Evolutionary conservation across 345 rosid species (phyloP).

Genomic region (Hibiscus syriacus): DNA sequence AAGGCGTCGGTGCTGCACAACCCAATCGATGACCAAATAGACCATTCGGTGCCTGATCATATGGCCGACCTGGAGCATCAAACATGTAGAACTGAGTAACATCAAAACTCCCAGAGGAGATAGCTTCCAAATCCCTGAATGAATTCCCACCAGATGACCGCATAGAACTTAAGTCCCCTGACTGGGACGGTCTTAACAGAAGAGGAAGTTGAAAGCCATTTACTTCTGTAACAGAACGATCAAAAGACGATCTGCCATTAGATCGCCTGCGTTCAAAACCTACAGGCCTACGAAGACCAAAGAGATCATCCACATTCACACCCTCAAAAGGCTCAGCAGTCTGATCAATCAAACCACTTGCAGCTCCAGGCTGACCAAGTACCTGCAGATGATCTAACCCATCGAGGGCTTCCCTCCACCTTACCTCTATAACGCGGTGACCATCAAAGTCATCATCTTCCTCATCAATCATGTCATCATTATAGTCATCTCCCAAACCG

Average conservation of each 20-base stretch:
- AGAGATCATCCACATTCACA: slow-evolving; percentile 88
- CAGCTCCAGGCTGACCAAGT: slow-evolving; percentile 76
- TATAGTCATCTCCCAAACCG: slow-evolving; percentile 84
- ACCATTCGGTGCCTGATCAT: slow-evolving; percentile 54
- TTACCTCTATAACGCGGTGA: slow-evolving; percentile 79
- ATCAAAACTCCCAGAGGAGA: slow-evolving; percentile 65
- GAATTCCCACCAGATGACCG: slow-evolving; percentile 62
- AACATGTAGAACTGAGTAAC: slow-evolving; percentile 84
- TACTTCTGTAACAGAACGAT: slow-evolving; percentile 59
- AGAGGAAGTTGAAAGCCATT: slow-evolving; percentile 94
- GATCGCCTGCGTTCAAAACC: slow-evolving; percentile 86
- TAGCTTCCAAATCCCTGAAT: slow-evolving; percentile 67
- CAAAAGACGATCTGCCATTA: slow-evolving; percentile 65
- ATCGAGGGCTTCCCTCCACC: slow-evolving; percentile 97
- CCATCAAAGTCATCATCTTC: slow-evolving; percentile 94
- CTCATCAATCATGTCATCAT: slow-evolving; percentile 93
- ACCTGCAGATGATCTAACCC: slow-evolving; percentile 90
- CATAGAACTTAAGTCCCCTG: slow-evolving; percentile 52
- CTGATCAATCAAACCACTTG: slow-evolving; percentile 68
- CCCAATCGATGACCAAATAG: slow-evolving; percentile 68
- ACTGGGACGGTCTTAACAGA: slow-evolving; percentile 70
- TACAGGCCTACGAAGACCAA: slow-evolving; percentile 79
- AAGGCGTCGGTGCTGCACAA: slow-evolving; percentile 58
- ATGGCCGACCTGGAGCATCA: slow-evolving; percentile 87
- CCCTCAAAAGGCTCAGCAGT: slow-evolving; percentile 97